Base-by-base conservation (phyloP, 2,329 filamentous ascomycete species). In the Xylariaceae sp. region DNA sequence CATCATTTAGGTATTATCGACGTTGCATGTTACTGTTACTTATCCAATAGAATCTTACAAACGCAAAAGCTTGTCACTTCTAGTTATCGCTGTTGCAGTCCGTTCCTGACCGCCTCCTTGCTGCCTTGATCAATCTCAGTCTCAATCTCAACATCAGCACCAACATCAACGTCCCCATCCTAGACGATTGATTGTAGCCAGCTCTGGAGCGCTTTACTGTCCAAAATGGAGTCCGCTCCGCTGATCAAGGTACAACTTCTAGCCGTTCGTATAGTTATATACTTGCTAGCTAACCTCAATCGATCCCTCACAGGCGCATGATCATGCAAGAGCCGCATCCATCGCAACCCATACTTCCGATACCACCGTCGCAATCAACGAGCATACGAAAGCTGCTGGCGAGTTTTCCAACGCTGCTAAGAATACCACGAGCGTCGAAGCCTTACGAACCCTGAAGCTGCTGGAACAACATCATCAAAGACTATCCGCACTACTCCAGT, bases 391-490 rank as follows among this genome's bases (percentile, higher is more conserved):
- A 54, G 95, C 95, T 40, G 93, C 95, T 2, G 88, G 87, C 61
- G 91, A 96, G 71, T 98, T 96, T 72, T 88, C 91, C 58, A 88
- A 88, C 58, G 93, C 92, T 26, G 87, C 90, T n/a, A 83, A 85
- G 59, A 82, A 77, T 46, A 96, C 91, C 7, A 80, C 79, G 41
- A 84, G 80, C 69, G 71, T 81, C 60, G 81, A 96, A 80, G 93
- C 93, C 14, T 76, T 96, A 48, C 86, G 95, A 50, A 95, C 93
- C 9, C 79, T 99, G 57, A 85, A 84, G 63, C 83, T 98, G 2
- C 86, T 99, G 55, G 91, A 97, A 73, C 83, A 90, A 61, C 91
- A 99, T 72, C 95, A 99, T 72, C 85, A 87, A 63, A 87, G 86
- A 60, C 86, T 98, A 12, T 91, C 93, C 16, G 86, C 89, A 61